Percentiles rank a stretch among this genome's conserved stretches.
Conservation (phyloP, 2,329 filamentous ascomycete species). For the Calonectria hongkongensis region DNA sequence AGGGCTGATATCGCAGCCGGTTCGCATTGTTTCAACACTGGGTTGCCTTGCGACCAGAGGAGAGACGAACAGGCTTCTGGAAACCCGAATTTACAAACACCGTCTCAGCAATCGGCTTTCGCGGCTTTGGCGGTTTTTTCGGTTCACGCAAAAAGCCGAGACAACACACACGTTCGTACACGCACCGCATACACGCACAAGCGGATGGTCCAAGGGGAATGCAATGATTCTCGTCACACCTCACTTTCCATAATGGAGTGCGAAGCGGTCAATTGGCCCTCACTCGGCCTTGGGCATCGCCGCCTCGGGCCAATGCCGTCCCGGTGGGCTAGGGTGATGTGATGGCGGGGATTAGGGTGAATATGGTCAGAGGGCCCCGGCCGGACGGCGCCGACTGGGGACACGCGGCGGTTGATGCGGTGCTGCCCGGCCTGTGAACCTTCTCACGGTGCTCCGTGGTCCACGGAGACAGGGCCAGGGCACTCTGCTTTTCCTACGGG, state of each 20-base stretch:
- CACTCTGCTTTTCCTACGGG: constrained; percentile 27
- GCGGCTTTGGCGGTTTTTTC: constrained; percentile 27
- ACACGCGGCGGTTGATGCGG: constrained; percentile 41
- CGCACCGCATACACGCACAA: constrained; percentile 7
- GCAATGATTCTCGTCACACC: constrained; percentile 39
- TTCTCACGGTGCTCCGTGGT: constrained; percentile 27
- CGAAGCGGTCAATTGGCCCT: constrained; percentile 23
- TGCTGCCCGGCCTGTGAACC: constrained; percentile 35
- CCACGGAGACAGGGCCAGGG: constrained; percentile 24
- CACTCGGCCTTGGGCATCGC: constrained; percentile 30
- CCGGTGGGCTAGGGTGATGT: constrained; percentile 31
- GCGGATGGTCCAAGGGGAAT: constrained; percentile 29
- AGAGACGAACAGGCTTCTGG: constrained; percentile 24
- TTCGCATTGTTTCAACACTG: constrained; percentile 18
- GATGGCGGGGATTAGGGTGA: constrained; percentile 27
- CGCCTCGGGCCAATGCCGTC: constrained; percentile 38
- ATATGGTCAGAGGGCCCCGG: constrained; percentile 34
- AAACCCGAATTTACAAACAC: constrained; percentile 11
- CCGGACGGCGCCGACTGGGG: constrained; percentile 45
- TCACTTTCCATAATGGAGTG: constrained; percentile 20
- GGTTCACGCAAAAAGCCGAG: constrained; percentile 24
- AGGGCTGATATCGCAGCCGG: constrained; percentile 28
- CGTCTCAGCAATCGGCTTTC: constrained; percentile 34
- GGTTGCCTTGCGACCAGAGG: constrained; percentile 13
- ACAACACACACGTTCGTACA: constrained; percentile 19